Percentiles rank a stretch among this genome's conserved stretches.
Evolutionary conservation across 345 rosid genomes (phyloP).

Genomic region (Geranium brycei): DNA sequence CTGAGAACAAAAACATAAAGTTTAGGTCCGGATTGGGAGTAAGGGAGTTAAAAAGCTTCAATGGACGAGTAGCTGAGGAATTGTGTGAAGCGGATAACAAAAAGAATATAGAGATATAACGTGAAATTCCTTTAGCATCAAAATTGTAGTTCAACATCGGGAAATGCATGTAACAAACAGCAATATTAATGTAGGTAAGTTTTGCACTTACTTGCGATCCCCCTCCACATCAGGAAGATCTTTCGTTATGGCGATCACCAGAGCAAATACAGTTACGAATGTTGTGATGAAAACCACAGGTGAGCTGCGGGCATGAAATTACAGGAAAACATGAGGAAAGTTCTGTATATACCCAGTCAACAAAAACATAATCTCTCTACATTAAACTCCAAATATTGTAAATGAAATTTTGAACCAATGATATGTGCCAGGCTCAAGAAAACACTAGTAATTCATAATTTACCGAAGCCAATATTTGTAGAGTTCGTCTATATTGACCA

Average conservation of each 20-base stretch:
- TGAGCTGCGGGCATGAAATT: slow-evolving; percentile 41
- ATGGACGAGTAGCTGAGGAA: no score
- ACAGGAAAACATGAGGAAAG: slow-evolving; percentile 1
- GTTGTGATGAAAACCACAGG: slow-evolving; percentile 94
- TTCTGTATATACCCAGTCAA: neutral
- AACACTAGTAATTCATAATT: no score
- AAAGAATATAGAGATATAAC: no score
- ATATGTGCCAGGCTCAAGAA: no score
- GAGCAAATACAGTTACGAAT: slow-evolving; percentile 78
- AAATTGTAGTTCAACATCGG: no score
- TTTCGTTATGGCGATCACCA: slow-evolving; percentile 88
- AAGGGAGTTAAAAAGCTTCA: no score
- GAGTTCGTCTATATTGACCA: neutral
- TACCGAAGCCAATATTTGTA: neutral
- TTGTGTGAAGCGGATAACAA: no score
- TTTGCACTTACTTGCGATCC: slow-evolving; percentile 74
- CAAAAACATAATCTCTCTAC: neutral
- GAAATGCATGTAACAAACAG: no score
- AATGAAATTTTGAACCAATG: neutral
- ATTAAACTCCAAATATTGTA: neutral
- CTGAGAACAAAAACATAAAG: no score
- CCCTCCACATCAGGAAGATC: slow-evolving; percentile 98
- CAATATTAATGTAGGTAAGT: neutral
- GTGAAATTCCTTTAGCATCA: no score
- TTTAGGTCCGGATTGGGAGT: no score